Evolutionary conservation across 1,284 basidiomycete species (phyloP).

Genomic region (Malassezia equina): DNA sequence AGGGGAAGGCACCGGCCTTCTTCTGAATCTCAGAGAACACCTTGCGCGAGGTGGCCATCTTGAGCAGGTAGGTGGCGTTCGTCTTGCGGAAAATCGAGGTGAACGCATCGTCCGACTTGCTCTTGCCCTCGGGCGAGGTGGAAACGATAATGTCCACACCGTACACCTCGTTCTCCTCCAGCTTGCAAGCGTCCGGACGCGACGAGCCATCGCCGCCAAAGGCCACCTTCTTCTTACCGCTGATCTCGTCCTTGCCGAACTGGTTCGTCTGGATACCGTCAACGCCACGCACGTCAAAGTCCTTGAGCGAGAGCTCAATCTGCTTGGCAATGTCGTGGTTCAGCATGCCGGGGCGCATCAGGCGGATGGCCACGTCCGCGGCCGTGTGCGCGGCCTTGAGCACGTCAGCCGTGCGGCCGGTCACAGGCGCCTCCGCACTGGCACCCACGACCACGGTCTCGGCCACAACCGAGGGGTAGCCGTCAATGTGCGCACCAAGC

Average conservation of each 20-base stretch:
- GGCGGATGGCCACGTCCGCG: slow-evolving; percentile 65
- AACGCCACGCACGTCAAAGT: slow-evolving; percentile 44
- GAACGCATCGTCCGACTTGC: slow-evolving; percentile 72
- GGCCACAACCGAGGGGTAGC: slow-evolving; percentile 70
- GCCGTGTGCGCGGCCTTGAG: slow-evolving; percentile 87
- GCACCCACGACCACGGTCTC: slow-evolving; percentile 60
- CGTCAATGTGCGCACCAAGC: slow-evolving; percentile 92
- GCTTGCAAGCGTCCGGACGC: slow-evolving; percentile 38
- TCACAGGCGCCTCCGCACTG: slow-evolving; percentile 67
- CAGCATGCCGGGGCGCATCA: slow-evolving; percentile 61
- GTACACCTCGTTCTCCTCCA: slow-evolving; percentile 81
- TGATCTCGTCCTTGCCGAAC: slow-evolving; percentile 88
- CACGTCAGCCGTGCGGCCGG: slow-evolving; percentile 76
- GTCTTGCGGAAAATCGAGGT: slow-evolving; percentile 90
- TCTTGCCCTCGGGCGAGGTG: slow-evolving; percentile 48
- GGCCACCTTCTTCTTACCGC: slow-evolving; percentile 39
- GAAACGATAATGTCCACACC: slow-evolving; percentile 80
- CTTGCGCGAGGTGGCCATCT: slow-evolving; percentile 90
- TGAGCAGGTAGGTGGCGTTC: slow-evolving; percentile 77
- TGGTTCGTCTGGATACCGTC: slow-evolving; percentile 70
- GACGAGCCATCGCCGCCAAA: slow-evolving; percentile 31
- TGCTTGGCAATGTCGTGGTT: slow-evolving; percentile 90
- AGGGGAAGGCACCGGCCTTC: slow-evolving; percentile 94
- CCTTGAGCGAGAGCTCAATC: slow-evolving; percentile 58
- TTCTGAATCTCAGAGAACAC: slow-evolving; percentile 94